Base-by-base conservation (phyloP, 768 basidiomycete genomes). In the Tephrocybe rancida region DNA sequence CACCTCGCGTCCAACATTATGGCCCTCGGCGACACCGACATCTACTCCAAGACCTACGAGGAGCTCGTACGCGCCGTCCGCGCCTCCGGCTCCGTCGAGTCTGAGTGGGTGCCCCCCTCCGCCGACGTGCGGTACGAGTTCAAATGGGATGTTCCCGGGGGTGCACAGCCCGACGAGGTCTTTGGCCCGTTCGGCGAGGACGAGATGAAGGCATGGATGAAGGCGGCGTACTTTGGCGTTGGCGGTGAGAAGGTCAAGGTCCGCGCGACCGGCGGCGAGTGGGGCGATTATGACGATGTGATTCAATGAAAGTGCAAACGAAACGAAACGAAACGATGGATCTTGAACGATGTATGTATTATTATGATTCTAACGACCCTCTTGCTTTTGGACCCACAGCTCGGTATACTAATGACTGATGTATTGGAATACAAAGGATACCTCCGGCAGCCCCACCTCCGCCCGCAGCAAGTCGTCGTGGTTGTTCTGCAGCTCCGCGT, bases 401-500 rank as follows among this genome's bases (percentile, higher is more conserved):
- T 53, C 44, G 30, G 22, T 44, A n/a, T 41, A 30, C 64, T 81
- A 93, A 67, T 94, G 92, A 68, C 92, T 94, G 67, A 94, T 87
- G 67, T 95, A 97, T 68, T 98, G 96, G 76, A 96, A 98, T 38
- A 95, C 95, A 63, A 93, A 96, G 0, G 95, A 95, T 44, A 98
- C 88, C 57, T 94, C 89, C 4, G 86, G 82, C 38, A 84, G 60
- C 9, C 90, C 92, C 35, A 87, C 82, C 68, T 99, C 97, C 2
- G 92, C 93, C 24, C 97, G 83, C 29, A 99, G 75, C 39, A 99
- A 78, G 67, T 98, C 96, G 63, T 99, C 97, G 63, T 99, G 97
- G 62, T 97, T 95, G 62, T 85, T 88, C 69, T 83, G 85, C 43
- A 99, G 77, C 64, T 97, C 92, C 0, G 69, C 74, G 61, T 97